Conservation (phyloP, 2,329 filamentous ascomycete species). For the Aspergillus fischeri region DNA sequence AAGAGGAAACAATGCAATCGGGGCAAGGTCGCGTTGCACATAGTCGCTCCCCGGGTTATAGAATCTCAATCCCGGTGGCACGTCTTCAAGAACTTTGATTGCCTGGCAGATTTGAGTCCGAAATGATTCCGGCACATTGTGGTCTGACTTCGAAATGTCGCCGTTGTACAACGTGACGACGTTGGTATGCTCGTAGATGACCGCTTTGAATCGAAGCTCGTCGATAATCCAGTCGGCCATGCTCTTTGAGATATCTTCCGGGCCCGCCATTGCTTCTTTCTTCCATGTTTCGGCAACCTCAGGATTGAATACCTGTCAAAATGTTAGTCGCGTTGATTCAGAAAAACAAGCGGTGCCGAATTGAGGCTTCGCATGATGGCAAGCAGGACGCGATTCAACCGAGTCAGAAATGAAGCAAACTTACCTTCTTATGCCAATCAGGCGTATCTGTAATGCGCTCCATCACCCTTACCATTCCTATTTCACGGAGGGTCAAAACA, state of each 20-base stretch:
- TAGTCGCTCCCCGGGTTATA: constrained; percentile 56
- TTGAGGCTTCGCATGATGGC: neutral
- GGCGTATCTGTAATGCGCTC: constrained; percentile 39
- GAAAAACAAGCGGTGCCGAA: neutral
- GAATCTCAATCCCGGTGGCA: constrained; percentile 50
- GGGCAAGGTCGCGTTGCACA: constrained; percentile 59
- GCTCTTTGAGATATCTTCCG: constrained; percentile 27
- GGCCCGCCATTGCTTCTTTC: constrained; percentile 18
- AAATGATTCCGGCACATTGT: constrained; percentile 37
- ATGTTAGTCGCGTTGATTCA: neutral
- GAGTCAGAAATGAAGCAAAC: neutral
- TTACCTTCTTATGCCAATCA: constrained; percentile 38
- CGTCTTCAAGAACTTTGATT: constrained; percentile 48
- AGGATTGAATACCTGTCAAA: constrained; percentile 29
- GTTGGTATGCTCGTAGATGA: constrained; percentile 38
- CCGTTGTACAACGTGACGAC: constrained; percentile 47
- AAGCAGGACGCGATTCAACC: neutral
- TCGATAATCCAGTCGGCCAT: constrained; percentile 40
- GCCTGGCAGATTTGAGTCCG: constrained; percentile 41
- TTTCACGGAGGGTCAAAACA: constrained; percentile 33
- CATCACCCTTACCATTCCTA: constrained; percentile 37
- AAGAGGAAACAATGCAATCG: constrained; percentile 62
- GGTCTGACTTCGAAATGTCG: constrained; percentile 53
- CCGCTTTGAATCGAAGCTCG: constrained; percentile 51
- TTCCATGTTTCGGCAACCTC: constrained; percentile 29